Percentiles rank a stretch among this genome's conserved stretches.
Evolutionary conservation across 805 yeast species (phyloP).

Genomic region (Lipomyces kockii): DNA sequence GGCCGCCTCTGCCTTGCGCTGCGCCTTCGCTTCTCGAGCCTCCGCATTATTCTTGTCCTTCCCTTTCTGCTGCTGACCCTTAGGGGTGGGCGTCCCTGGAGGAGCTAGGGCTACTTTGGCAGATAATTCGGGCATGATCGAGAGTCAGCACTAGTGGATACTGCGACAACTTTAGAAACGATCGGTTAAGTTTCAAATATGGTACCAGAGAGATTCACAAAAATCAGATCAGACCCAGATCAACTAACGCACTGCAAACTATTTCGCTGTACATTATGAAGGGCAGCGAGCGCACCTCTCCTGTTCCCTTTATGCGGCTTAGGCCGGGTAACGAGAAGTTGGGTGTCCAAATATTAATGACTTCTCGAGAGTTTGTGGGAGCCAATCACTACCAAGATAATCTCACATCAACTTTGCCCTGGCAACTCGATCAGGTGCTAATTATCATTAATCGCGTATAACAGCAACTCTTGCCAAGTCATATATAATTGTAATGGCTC

Average conservation of each 20-base stretch:
- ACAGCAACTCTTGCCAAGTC: not conserved
- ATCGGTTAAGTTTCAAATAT: not conserved
- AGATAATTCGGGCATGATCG: slow-evolving; percentile 20
- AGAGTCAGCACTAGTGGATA: not conserved
- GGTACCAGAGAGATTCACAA: not conserved
- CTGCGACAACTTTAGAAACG: not conserved
- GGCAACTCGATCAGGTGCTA: not conserved
- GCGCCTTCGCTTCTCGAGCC: slow-evolving; percentile 59
- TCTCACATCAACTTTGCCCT: not conserved
- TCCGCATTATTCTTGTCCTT: slow-evolving; percentile 3
- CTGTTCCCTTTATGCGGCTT: not conserved
- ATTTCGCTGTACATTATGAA: not conserved
- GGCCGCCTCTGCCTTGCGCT: slow-evolving; percentile 86
- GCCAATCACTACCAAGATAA: not conserved
- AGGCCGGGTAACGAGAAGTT: not conserved
- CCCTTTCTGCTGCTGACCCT: slow-evolving; percentile 15
- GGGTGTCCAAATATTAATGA: not conserved
- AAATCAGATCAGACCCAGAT: not conserved
- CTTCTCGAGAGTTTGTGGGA: not conserved
- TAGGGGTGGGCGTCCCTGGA: not conserved
- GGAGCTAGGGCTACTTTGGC: slow-evolving; percentile 6
- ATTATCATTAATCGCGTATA: too few species aligned
- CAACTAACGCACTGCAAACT: not conserved
- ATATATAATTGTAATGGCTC: not conserved
- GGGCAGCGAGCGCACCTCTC: too few species aligned